Evolutionary conservation across 129 eudicot species (phyloP).

Genomic region (Apium graveolens): DNA sequence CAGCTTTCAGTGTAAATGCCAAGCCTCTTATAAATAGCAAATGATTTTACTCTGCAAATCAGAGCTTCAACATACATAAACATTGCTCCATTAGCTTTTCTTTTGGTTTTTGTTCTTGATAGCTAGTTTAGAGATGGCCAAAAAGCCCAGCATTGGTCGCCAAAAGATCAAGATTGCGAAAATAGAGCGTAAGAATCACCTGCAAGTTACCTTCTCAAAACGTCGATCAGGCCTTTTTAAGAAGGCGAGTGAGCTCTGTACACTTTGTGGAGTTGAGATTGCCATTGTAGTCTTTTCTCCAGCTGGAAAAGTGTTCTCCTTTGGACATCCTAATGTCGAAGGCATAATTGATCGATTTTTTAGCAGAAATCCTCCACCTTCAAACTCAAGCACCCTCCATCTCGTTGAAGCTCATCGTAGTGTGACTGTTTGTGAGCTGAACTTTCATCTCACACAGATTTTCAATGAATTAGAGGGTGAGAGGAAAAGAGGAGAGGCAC

Average conservation of each 20-base stretch:
- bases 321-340: conserved; percentile 58
- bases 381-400: conserved; percentile 24
- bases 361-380: conserved; percentile 22
- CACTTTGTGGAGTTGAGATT: conserved; percentile 43
- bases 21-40: background rate
- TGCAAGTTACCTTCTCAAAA: conserved; percentile 52
- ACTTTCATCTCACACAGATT: conserved; percentile 26
- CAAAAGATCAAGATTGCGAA: conserved; percentile 43
- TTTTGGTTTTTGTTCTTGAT: background rate
- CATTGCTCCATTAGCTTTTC: background rate
- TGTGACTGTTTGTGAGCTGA: conserved; percentile 40
- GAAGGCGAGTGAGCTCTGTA: conserved; percentile 54
- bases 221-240: conserved; percentile 50
- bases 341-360: conserved; percentile 29
- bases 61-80: background rate
- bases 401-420: conserved; percentile 39
- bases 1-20: background rate
- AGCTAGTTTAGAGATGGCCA: conserved; percentile 1
- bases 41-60: background rate
- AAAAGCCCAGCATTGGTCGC: conserved; percentile 36
- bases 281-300: conserved; percentile 54
- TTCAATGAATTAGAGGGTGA: conserved; percentile 28
- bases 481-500: conserved; percentile 32
- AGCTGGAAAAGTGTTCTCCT: conserved; percentile 44
- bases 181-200: conserved; percentile 45